Evolutionary conservation across 2,329 filamentous ascomycete genomes (phyloP).

Genomic region (Apiospora aurea): DNA sequence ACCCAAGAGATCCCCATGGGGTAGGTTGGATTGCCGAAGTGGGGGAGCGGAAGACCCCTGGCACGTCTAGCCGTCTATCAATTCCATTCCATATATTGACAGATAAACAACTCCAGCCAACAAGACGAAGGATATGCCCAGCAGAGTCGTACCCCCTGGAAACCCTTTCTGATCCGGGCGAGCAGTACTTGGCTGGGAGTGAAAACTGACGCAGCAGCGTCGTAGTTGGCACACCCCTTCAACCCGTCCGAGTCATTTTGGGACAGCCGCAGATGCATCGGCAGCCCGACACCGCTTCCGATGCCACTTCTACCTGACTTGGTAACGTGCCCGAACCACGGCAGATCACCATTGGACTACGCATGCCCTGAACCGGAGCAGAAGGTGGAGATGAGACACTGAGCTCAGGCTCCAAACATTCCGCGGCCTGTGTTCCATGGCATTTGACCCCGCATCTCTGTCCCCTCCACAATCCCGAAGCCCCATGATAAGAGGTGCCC

Average conservation of each 20-base stretch:
- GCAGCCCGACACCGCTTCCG: conserved; percentile 3
- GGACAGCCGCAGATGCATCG: background rate
- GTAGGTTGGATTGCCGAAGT: conserved; percentile 15
- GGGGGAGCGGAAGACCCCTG: conserved; percentile 13
- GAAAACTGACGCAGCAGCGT: background rate
- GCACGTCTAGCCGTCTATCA: background rate
- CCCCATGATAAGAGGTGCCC: background rate
- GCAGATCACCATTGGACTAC: background rate
- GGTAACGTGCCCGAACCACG: background rate
- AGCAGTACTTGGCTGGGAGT: background rate
- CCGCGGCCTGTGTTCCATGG: background rate
- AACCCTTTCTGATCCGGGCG: background rate
- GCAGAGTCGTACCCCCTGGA: background rate
- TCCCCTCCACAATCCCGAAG: conserved; percentile 8
- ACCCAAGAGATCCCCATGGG: conserved; percentile 13
- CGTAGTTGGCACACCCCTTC: background rate
- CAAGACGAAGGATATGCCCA: background rate
- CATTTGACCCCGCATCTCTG: background rate
- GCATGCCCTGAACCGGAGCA: background rate
- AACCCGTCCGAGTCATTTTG: conserved; percentile 4
- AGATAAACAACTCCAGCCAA: background rate
- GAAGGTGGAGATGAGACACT: conserved; percentile 3
- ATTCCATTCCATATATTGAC: background rate
- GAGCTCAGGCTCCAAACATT: background rate
- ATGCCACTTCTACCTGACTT: background rate